These are phyloP conservation scores for Fusarium torulosum DNA, from an alignment of 2,329 filamentous ascomycete genomes.

Conservation along the genomic window DNA sequence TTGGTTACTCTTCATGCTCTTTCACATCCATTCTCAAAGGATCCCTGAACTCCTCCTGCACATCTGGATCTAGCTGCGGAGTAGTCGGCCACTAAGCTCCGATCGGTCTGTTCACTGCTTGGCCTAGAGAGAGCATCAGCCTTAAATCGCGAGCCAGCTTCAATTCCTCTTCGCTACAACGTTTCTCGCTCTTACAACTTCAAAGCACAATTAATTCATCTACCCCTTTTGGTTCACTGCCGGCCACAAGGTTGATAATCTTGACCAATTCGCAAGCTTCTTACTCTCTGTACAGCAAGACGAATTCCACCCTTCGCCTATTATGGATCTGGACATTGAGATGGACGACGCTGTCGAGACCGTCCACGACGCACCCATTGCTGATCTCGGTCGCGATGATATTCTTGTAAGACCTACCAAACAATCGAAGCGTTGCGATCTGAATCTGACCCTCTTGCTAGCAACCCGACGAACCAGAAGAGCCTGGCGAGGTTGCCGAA, in stretches of 20 bases:
- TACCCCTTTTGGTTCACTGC: neutral
- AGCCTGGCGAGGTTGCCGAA: conserved; percentile 56
- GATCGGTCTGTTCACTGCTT: conserved; percentile 18
- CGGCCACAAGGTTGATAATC: neutral
- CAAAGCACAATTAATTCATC: neutral
- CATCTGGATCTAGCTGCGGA: conserved; percentile 27
- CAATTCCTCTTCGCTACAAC: conserved; percentile 5
- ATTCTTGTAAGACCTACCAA: conserved; percentile 52
- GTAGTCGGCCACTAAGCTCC: conserved; percentile 32
- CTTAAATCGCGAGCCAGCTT: conserved; percentile 21
- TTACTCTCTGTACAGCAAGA: neutral
- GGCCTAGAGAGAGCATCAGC: conserved; percentile 22
- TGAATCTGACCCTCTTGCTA: conserved; percentile 40
- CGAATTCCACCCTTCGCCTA: conserved; percentile 38
- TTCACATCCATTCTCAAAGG: neutral
- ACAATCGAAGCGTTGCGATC: neutral
- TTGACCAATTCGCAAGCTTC: neutral
- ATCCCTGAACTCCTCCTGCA: neutral
- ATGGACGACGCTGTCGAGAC: conserved; percentile 72
- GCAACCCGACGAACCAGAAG: conserved; percentile 55
- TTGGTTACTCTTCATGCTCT: neutral
- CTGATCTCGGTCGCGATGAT: conserved; percentile 52
- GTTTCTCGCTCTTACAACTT: neutral
- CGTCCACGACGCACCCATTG: conserved; percentile 45
- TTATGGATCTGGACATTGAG: conserved; percentile 78